These are phyloP conservation scores for Colletotrichum siamense DNA, from an alignment of 2,329 filamentous ascomycete species.

Conservation along the genomic window DNA sequence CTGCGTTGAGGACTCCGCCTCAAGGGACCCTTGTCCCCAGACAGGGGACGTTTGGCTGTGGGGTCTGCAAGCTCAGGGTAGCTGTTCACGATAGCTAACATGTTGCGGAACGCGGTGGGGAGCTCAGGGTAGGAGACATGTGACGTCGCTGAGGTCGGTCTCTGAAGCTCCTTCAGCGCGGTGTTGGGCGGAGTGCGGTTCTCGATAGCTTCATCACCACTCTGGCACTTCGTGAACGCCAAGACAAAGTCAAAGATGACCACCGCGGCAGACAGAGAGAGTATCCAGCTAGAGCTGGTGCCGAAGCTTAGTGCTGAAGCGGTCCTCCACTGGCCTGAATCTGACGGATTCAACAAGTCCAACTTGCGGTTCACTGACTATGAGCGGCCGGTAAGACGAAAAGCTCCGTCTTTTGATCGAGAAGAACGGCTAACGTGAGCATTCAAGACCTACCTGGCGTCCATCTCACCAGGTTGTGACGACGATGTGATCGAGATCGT, in stretches of 20 bases:
- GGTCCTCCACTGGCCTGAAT: neutral
- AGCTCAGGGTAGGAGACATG: neutral
- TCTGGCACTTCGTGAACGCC: neutral
- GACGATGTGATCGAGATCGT: conserved; percentile 8
- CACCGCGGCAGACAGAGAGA: neutral
- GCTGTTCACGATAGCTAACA: neutral
- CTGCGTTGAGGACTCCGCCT: neutral
- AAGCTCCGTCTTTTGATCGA: accelerated
- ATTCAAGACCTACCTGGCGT: neutral
- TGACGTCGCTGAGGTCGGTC: neutral
- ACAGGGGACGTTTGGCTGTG: neutral
- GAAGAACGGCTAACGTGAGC: neutral
- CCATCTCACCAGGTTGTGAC: neutral
- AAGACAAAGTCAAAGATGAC: neutral
- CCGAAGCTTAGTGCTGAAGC: neutral
- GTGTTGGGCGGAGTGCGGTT: neutral
- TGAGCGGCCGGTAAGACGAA: neutral
- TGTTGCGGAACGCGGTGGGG: neutral
- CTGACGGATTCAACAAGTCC: neutral
- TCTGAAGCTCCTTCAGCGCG: neutral
- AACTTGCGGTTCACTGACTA: conserved; percentile 13
- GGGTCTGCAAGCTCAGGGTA: neutral
- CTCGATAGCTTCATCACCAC: neutral
- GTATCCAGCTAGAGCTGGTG: neutral
- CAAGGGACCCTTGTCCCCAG: neutral